Conservation (phyloP, 179 eudicot genomes). For the Heliamphora pulchella region DNA sequence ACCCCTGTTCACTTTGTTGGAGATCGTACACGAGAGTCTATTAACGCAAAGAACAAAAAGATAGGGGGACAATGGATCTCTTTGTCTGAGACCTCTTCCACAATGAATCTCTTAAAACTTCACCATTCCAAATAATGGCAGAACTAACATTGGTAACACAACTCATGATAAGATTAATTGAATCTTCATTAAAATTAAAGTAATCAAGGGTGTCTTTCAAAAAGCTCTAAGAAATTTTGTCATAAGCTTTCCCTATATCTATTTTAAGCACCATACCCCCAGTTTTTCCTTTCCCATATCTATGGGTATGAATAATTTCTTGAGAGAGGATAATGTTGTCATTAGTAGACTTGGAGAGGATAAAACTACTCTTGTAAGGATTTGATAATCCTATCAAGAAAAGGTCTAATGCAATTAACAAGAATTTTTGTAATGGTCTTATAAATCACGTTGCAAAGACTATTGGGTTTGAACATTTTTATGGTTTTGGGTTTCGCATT, state of each 20-base stretch:
- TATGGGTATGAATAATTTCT: neutral
- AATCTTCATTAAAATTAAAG: neutral
- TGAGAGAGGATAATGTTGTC: neutral
- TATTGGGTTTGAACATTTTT: neutral
- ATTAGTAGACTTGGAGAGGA: neutral
- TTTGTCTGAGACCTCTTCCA: slow-evolving; percentile 2
- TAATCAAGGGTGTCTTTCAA: neutral
- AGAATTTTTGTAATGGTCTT: neutral
- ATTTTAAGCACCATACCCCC: neutral
- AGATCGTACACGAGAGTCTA: neutral
- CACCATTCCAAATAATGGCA: neutral
- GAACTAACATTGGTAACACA: neutral
- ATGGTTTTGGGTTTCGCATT: neutral
- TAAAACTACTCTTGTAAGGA: neutral
- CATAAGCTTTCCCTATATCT: neutral
- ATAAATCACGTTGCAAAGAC: neutral
- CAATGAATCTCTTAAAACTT: neutral
- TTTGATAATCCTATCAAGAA: neutral
- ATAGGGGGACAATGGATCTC: slow-evolving; percentile 14
- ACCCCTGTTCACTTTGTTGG: neutral
- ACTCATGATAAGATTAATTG: neutral
- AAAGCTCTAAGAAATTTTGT: slow-evolving; percentile 1
- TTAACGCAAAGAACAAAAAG: slow-evolving; percentile 9
- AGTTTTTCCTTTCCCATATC: neutral
- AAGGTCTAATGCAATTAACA: neutral